A percentile compares a stretch with the other conserved stretches of the same genome.
These are phyloP conservation scores for Aspergillus aculeatinus DNA, from an alignment of 2,329 filamentous ascomycete species.

Conservation along the genomic window DNA sequence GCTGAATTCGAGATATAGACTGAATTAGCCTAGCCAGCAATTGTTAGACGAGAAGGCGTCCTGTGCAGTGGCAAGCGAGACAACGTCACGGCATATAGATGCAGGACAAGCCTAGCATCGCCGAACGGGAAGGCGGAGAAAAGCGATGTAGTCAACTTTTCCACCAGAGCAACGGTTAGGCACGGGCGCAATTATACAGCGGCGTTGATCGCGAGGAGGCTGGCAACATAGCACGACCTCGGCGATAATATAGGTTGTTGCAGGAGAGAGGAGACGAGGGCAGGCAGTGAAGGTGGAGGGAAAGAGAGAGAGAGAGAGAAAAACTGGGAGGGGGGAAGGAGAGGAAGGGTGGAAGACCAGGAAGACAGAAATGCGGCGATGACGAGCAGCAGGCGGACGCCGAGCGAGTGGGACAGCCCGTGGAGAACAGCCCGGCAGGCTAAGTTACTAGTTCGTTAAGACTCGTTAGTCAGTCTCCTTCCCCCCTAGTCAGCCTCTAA, in stretches of 20 bases:
- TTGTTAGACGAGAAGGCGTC: background rate
- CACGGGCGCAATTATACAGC: background rate
- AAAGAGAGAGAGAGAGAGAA: background rate
- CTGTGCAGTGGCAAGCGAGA: background rate
- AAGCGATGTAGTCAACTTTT: background rate
- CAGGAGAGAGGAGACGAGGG: background rate
- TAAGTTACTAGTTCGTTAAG: background rate
- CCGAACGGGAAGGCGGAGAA: slow-evolving; percentile 13
- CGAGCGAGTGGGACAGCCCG: background rate
- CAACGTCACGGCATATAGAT: slow-evolving; percentile 14
- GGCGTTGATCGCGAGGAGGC: background rate
- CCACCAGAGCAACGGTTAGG: background rate
- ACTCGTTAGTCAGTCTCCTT: background rate
- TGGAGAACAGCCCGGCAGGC: background rate
- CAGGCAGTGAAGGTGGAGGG: background rate
- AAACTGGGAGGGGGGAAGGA: background rate
- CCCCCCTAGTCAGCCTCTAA: background rate
- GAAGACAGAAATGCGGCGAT: slow-evolving; percentile 1
- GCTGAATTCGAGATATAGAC: background rate
- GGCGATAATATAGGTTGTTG: background rate
- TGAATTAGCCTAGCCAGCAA: background rate
- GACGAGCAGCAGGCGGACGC: background rate
- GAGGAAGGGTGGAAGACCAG: background rate
- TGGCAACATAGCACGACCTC: background rate
- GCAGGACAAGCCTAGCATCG: slow-evolving; percentile 28